Conservation (phyloP, 495 filamentous ascomycete genomes). For the Penicillium arizonense region DNA sequence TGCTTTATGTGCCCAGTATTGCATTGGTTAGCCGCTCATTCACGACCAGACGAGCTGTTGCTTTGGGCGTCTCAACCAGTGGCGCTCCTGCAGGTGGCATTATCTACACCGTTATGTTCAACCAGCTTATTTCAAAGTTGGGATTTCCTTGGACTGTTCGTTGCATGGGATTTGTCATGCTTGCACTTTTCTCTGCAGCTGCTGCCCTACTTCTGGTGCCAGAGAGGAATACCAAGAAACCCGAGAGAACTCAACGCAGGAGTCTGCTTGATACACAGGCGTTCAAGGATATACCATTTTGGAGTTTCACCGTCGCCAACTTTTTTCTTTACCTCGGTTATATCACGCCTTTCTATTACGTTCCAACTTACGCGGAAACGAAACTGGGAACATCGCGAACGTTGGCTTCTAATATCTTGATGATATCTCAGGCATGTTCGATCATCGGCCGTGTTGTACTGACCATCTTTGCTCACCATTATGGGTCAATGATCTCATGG, state of each 20-base stretch:
- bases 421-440: conserved; percentile 32
- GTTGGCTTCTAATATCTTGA: conserved; percentile 46
- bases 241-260: background rate
- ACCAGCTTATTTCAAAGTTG: conserved; percentile 39
- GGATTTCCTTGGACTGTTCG: conserved; percentile 54
- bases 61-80: conserved; percentile 41
- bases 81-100: conserved; percentile 47
- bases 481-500: conserved; percentile 25
- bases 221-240: background rate
- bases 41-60: conserved; percentile 31
- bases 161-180: conserved; percentile 47
- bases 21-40: conserved; percentile 42
- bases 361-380: conserved; percentile 51
- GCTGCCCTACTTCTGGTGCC: conserved; percentile 30
- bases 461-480: conserved; percentile 20
- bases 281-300: conserved; percentile 31
- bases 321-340: conserved; percentile 58
- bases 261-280: conserved; percentile 19
- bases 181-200: conserved; percentile 40
- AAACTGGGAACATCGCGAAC: conserved; percentile 38
- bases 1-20: conserved; percentile 41
- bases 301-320: conserved; percentile 25
- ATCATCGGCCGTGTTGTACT: conserved; percentile 26
- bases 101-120: conserved; percentile 53
- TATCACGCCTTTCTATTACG: conserved; percentile 63